Evolutionary conservation across 1,139 yeast genomes (phyloP), one percentile per base, ranked within the genome.

Genomic region (Lodderomyces orthopsilosis): DNA sequence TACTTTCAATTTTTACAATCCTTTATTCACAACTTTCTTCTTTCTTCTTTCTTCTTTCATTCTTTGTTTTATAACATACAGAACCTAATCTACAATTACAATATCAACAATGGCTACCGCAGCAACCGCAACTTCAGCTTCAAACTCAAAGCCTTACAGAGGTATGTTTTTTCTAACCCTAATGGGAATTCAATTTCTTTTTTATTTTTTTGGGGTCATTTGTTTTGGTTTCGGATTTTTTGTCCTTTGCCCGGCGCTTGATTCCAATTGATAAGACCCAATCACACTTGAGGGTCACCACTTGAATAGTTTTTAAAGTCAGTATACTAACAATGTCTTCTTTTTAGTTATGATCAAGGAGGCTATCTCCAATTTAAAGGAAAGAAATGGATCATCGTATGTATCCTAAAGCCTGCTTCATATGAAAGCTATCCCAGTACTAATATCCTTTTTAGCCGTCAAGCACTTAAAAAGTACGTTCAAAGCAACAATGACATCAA

Each of bases 311-410:
- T n/a, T n/a, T n/a, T n/a, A n/a, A n/a, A n/a, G n/a, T n/a, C n/a
- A n/a, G n/a, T n/a, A n/a, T 32, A 39, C 37, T 39, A 32, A 39
- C 30, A 15, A 19, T 22, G 30, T 9, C 9, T n/a, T 14, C 7
- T 13, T 10, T 13, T 3, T 38, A 81, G 95, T 86, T 48, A 77
- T 87, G 81, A 86, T 89, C 63, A 77, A 77, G 57, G 81, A 85
- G 48, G 95, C 95, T 44, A 74, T 89, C 52, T 62, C 75, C 40
- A 69, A 83, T 32, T 76, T 88, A 57, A 85, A 86, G 59, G 94
- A 86, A 57, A 82, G 95, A 68, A 84, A 78, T 50, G 96, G 96
- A 44, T 84, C 94, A 39, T 79, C 85, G 77, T 77, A 72, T 56
- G 81, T 47, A 35, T 15, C 37, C 18, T 34, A 18, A 23, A n/a